Conservation (phyloP, 345 rosid genomes). For the Mercurialis annua region DNA sequence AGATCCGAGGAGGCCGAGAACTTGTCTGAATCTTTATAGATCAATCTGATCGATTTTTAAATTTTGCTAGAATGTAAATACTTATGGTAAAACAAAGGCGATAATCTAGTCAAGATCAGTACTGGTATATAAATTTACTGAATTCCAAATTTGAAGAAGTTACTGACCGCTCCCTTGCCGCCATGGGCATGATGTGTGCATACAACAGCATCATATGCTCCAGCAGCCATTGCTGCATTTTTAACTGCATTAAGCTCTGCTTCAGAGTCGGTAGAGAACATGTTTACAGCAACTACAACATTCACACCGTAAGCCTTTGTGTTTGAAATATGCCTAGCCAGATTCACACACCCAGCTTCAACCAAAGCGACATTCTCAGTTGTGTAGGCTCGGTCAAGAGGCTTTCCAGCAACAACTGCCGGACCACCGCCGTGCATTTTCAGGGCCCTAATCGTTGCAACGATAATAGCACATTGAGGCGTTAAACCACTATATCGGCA, state of each 20-base stretch:
- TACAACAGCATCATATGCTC: slow-evolving; percentile 89
- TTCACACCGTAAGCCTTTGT: slow-evolving; percentile 85
- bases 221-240: slow-evolving; percentile 74
- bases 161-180: slow-evolving; percentile 93
- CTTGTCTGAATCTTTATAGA: too few species aligned
- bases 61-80: too few species aligned
- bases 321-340: slow-evolving; percentile 85
- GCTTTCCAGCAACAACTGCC: slow-evolving; percentile 92
- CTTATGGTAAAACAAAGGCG: too few species aligned
- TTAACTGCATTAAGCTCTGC: slow-evolving; percentile 88
- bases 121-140: too few species aligned
- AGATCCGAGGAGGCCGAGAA: too few species aligned
- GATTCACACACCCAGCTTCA: slow-evolving; percentile 93
- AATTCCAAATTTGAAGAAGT: slow-evolving; percentile 4
- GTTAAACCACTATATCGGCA: slow-evolving; percentile 81
- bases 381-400: slow-evolving; percentile 83
- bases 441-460: slow-evolving; percentile 95
- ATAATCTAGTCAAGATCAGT: too few species aligned
- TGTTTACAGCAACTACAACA: slow-evolving; percentile 94
- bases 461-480: slow-evolving; percentile 95
- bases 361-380: slow-evolving; percentile 85
- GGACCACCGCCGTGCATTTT: slow-evolving; percentile 99
- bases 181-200: slow-evolving; percentile 97
- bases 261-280: slow-evolving; percentile 83
- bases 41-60: too few species aligned